These are phyloP conservation scores for Sphaerobolus stellatus DNA, from an alignment of 1,284 basidiomycete genomes.

Conservation along the genomic window DNA sequence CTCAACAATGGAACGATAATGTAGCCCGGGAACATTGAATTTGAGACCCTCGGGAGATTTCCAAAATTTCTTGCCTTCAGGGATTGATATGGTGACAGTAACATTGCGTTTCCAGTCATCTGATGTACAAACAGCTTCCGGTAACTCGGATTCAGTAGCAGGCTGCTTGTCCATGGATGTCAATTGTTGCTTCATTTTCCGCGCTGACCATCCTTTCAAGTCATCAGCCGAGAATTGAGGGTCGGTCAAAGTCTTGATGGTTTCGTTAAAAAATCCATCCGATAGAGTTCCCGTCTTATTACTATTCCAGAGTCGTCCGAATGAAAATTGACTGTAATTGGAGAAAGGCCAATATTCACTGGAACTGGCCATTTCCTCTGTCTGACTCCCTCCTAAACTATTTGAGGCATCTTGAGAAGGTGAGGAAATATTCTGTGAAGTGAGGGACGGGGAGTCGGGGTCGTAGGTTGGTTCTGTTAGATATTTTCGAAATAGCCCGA, in stretches of 20 bases:
- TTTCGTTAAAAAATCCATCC: not conserved
- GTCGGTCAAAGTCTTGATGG: not conserved
- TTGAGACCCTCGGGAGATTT: not conserved
- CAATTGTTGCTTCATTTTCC: not conserved
- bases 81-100: not conserved
- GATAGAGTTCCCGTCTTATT: not conserved
- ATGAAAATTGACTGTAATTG: not conserved
- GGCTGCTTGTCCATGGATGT: not conserved
- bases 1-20: conserved; percentile 8
- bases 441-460: not conserved
- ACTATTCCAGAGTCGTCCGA: not conserved
- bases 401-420: not conserved
- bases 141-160: not conserved
- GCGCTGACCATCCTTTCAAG: not conserved
- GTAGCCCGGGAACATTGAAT: conserved; percentile 5
- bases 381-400: not conserved
- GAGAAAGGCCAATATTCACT: not conserved
- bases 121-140: too few species aligned
- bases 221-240: not conserved
- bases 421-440: not conserved
- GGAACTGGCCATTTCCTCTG: too few species aligned
- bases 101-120: not conserved
- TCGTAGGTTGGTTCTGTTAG: not conserved
- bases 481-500: conserved; percentile 1
- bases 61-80: not conserved